Conservation (phyloP, 108 stramenopile genomes). For the Stephanodiscus triporus region DNA sequence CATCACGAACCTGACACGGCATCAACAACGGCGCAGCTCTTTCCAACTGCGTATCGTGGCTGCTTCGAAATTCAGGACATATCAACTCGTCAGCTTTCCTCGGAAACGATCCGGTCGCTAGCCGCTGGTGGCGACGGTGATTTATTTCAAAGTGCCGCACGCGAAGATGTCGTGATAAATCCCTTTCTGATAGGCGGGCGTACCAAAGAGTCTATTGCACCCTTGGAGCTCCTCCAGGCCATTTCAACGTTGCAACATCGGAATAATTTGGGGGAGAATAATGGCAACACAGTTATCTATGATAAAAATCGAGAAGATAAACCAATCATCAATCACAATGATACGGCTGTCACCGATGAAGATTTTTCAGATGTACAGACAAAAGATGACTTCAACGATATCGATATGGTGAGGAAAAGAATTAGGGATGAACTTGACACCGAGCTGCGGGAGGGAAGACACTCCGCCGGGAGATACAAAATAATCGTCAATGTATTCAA, state of each 20-base stretch:
- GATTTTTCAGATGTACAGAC: background rate
- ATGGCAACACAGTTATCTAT: background rate
- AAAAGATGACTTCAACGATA: background rate
- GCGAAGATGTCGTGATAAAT: slow-evolving; percentile 9
- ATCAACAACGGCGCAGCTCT: background rate
- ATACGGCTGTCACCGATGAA: background rate
- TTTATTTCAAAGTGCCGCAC: background rate
- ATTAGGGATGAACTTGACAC: background rate
- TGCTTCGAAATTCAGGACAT: slow-evolving; percentile 8
- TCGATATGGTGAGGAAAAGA: background rate
- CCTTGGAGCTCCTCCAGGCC: slow-evolving; percentile 22
- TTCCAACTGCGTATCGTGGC: background rate
- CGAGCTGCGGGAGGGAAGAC: background rate
- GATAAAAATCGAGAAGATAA: background rate
- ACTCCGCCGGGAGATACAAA: background rate
- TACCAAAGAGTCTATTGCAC: slow-evolving; percentile 1
- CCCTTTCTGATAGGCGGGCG: slow-evolving; percentile 1
- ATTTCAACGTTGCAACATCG: slow-evolving; percentile 18
- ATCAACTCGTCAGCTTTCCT: background rate
- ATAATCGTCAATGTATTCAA: background rate
- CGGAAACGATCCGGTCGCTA: slow-evolving; percentile 3
- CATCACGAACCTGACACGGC: background rate
- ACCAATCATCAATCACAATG: background rate
- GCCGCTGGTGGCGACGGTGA: background rate
- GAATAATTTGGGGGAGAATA: background rate